Evolutionary conservation across 73 alveolate genomes (phyloP).

Genomic region (Tetrahymena borealis): DNA sequence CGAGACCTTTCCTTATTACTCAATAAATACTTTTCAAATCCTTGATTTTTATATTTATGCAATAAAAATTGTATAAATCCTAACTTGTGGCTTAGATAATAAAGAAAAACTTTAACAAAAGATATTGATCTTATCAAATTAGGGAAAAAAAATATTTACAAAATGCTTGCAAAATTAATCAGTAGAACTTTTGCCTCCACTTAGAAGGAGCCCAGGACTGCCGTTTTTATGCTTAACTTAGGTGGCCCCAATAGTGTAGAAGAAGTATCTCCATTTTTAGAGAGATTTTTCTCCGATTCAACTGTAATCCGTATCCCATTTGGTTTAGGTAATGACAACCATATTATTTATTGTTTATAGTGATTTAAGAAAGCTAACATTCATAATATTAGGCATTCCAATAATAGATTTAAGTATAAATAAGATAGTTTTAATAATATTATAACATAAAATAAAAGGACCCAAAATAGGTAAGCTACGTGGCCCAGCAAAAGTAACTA

Average conservation of each 20-base stretch:
- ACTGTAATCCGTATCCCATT: slow-evolving; percentile 39
- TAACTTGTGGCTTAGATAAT: neutral
- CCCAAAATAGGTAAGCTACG: slow-evolving; percentile 40
- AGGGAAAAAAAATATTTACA: no score
- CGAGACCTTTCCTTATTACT: neutral
- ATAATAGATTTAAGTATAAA: neutral
- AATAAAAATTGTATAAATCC: no score
- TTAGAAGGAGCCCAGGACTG: neutral
- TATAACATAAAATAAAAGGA: no score
- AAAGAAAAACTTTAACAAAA: no score
- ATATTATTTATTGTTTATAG: neutral
- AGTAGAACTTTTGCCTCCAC: neutral
- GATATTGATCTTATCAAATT: no score
- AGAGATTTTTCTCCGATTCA: slow-evolving; percentile 27
- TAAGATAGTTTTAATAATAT: neutral
- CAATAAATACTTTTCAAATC: neutral
- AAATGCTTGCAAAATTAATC: neutral
- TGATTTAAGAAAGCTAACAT: no score
- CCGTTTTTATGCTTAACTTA: slow-evolving; percentile 32
- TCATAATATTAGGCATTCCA: no score
- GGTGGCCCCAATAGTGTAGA: slow-evolving; percentile 34
- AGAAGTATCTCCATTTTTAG: slow-evolving; percentile 26
- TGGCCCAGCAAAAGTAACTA: slow-evolving; percentile 45
- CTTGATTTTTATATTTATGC: neutral
- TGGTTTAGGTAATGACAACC: slow-evolving; percentile 8